A percentile compares a stretch with the other conserved stretches of the same genome.
Conservation (phyloP, 1,139 yeast genomes). For the Yamadazyma diospyri region DNA sequence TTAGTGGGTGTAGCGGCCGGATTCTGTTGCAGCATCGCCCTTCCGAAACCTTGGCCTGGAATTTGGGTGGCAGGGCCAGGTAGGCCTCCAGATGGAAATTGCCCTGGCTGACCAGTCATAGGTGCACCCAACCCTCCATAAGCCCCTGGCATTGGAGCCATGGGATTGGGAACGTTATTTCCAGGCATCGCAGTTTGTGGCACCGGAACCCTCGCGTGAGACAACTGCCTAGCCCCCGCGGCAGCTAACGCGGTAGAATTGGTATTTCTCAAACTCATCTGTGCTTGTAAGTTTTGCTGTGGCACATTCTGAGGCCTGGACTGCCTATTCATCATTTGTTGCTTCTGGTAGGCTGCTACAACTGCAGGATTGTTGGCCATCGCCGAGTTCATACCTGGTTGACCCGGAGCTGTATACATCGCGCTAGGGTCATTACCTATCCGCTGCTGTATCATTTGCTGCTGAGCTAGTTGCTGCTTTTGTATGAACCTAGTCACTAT, state of each 20-base stretch:
- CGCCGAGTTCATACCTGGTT: background rate
- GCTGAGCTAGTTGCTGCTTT: conserved; percentile 29
- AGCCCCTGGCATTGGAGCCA: conserved; percentile 1
- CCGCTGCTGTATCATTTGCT: conserved; percentile 10
- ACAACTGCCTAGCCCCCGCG: conserved; percentile 4
- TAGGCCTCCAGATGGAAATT: background rate
- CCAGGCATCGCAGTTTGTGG: background rate
- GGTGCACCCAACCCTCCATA: background rate
- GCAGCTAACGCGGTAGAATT: conserved; percentile 10
- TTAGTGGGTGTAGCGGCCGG: conserved; percentile 8
- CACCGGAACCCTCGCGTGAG: conserved; percentile 5
- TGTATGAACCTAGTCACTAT: conserved; percentile 37
- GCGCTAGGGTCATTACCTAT: conserved; percentile 2
- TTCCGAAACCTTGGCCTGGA: background rate
- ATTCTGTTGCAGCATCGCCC: conserved; percentile 3
- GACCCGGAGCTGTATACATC: background rate
- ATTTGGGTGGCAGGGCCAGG: conserved; percentile 1
- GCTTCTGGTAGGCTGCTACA: conserved; percentile 5
- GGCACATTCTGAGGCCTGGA: conserved; percentile 3
- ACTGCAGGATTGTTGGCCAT: conserved; percentile 3
- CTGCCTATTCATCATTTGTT: conserved; percentile 7
- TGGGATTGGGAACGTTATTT: background rate
- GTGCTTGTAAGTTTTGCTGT: conserved; percentile 8
- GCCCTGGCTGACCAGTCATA: conserved; percentile 1
- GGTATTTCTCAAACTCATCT: conserved; percentile 9